Evolutionary conservation across 1,284 basidiomycete species (phyloP), one percentile per base, ranked within the genome.

Genomic region (Apiotrichum akiyoshidainum): DNA sequence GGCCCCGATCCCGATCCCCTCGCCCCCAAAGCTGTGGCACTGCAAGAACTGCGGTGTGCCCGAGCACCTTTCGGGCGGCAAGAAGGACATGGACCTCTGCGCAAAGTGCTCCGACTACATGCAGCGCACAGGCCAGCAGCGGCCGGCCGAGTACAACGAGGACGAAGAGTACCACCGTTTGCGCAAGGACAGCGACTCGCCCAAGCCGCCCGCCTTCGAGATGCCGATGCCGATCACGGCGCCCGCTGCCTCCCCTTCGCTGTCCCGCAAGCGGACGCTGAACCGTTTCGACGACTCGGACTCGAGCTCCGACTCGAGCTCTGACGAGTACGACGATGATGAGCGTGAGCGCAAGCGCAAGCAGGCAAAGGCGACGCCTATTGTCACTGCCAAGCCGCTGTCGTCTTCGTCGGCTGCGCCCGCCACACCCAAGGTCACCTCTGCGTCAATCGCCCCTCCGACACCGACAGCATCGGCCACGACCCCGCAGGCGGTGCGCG

Each of bases 41-140:
- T 95, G 92, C 74, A 90, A 88, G 46, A 92, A 92, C 71, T 93
- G 87, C 65, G 92, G 92, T 19, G 89, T 89, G 70, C 91, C 92
- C 0, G 92, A 91, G 70, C 84, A 80, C 64, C 86, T 93, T 55
- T 88, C 91, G 2, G 81, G 91, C 53, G 90, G 91, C 11, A 81
- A 88, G 63, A 82, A 90, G 65, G 87, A 92, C 71, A 92, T 93
- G 77, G 89, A 87, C 21, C 86, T 96, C 71, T 98, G 94, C 78
- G 90, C 89, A 44, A 84, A 86, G 34, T 97, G 94, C 78, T 91
- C 93, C 88, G 81, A 73, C 87, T 83, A 67, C 50, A 58, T 61
- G 6, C 51, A 58, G 48, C 60, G 63, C 40, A 62, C 54, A 1
- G 68, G 69, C 13, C 61, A 59, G 22, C 52, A 48, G 12, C 64